Conservation (phyloP, 208 protist species). For the Phytomonas francai region DNA sequence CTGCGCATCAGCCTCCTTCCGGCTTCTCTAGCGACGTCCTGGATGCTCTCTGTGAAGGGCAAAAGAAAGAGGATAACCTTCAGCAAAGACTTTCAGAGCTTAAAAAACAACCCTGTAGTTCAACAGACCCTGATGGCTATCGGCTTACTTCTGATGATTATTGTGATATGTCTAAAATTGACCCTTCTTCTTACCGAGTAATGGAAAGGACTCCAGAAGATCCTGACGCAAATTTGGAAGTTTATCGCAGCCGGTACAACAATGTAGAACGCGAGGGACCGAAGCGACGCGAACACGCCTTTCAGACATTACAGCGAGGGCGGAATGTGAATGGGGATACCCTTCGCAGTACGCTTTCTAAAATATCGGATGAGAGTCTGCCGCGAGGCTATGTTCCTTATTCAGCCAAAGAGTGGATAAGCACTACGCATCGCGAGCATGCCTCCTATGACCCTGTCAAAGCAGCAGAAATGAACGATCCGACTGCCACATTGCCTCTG, state of each 20-base stretch:
- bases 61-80: slow-evolving; percentile 32
- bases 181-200: slow-evolving; percentile 64
- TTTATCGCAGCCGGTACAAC: slow-evolving; percentile 86
- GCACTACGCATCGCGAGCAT: slow-evolving; percentile 80
- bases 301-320: slow-evolving; percentile 37
- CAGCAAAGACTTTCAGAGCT: slow-evolving; percentile 29
- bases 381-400: slow-evolving; percentile 61
- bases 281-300: slow-evolving; percentile 44
- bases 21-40: slow-evolving; percentile 61
- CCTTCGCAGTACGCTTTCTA: slow-evolving; percentile 41
- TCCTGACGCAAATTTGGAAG: slow-evolving; percentile 22
- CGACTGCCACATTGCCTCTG: slow-evolving; percentile 52
- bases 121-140: slow-evolving; percentile 39
- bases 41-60: slow-evolving; percentile 34
- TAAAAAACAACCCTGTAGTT: slow-evolving; percentile 19
- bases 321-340: slow-evolving; percentile 36
- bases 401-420: slow-evolving; percentile 72
- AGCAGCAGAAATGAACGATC: slow-evolving; percentile 45
- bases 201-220: slow-evolving; percentile 28
- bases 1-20: slow-evolving; percentile 52
- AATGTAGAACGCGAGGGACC: slow-evolving; percentile 77
- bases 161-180: slow-evolving; percentile 72
- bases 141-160: slow-evolving; percentile 84
- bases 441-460: slow-evolving; percentile 53
- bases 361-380: slow-evolving; percentile 28